These are phyloP conservation scores for Barnettozyma californica DNA, from an alignment of 805 yeast species.

Conservation along the genomic window DNA sequence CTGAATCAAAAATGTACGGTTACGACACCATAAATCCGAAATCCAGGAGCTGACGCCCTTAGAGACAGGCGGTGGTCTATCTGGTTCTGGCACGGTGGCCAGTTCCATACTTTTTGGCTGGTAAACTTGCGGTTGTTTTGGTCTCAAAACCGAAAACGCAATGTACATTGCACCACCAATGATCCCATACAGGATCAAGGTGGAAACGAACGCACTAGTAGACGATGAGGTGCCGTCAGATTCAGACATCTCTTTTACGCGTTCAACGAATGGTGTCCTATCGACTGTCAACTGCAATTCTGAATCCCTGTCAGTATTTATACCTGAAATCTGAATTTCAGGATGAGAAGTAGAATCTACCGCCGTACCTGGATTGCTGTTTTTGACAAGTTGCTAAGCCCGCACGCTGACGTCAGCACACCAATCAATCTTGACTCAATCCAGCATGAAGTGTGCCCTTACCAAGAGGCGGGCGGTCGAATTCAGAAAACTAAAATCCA, in stretches of 20 bases:
- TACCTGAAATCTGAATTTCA: no score
- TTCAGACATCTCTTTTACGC: background rate
- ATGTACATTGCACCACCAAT: constrained; percentile 53
- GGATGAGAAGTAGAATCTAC: no score
- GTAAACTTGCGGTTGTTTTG: constrained; percentile 64
- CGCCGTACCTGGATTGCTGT: no score
- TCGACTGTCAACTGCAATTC: no score
- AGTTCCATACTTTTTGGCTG: constrained; percentile 65
- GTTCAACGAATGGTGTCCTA: no score
- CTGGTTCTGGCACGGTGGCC: constrained; percentile 46
- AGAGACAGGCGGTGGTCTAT: constrained; percentile 21
- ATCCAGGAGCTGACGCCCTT: constrained; percentile 61
- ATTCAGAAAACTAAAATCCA: background rate
- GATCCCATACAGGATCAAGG: constrained; percentile 64
- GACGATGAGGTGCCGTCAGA: constrained; percentile 39
- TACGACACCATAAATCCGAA: constrained; percentile 41
- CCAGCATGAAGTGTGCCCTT: background rate
- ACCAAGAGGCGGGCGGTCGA: background rate
- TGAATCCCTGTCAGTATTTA: no score
- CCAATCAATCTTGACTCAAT: no score
- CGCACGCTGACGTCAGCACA: no score
- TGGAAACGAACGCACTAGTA: constrained; percentile 70
- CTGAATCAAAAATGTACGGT: constrained; percentile 60
- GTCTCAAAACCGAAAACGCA: constrained; percentile 57
- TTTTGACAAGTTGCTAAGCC: no score